Evolutionary conservation across 345 rosid genomes (phyloP).

Genomic region (Carallia pectinifolia): DNA sequence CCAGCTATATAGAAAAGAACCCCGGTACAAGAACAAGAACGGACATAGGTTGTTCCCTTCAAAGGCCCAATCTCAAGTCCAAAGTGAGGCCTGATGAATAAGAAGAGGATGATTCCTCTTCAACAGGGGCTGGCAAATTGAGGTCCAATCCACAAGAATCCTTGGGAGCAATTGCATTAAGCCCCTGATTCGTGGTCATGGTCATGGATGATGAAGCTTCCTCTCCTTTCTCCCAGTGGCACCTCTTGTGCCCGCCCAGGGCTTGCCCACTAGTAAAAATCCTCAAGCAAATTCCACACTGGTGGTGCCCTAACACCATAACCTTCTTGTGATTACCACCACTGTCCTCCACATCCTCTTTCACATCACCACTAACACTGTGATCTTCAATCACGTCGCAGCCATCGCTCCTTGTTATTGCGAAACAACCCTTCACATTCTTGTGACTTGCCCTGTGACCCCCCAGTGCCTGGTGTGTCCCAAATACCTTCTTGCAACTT

Average conservation of each 20-base stretch:
- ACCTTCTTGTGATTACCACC: background rate
- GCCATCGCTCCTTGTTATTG: conserved; percentile 36
- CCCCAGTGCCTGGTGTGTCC: conserved; percentile 86
- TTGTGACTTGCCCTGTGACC: conserved; percentile 89
- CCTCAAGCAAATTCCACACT: conserved; percentile 60
- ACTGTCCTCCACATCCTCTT: conserved; percentile 2
- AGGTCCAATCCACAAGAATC: conserved; percentile 49
- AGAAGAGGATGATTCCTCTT: conserved; percentile 40
- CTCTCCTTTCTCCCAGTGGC: conserved; percentile 91
- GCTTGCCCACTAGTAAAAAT: conserved; percentile 81
- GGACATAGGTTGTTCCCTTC: conserved; percentile 5
- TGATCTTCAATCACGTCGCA: conserved; percentile 9
- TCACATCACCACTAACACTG: background rate
- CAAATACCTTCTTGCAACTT: conserved; percentile 80
- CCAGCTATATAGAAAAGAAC: conserved; percentile 1
- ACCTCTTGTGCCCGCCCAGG: conserved; percentile 90
- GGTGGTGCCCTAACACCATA: conserved; percentile 29
- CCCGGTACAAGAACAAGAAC: background rate
- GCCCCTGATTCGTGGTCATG: conserved; percentile 12
- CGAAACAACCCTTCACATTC: conserved; percentile 79
- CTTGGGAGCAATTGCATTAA: conserved; percentile 3
- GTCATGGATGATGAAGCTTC: conserved; percentile 17
- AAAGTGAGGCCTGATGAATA: conserved; percentile 43
- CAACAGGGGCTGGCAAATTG: conserved; percentile 58
- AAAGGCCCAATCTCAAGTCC: conserved; percentile 78